phyloP scores from a whole-genome alignment of 2,329 filamentous ascomycete genomes.

The Tolypocladium guangdongense region DNA sequence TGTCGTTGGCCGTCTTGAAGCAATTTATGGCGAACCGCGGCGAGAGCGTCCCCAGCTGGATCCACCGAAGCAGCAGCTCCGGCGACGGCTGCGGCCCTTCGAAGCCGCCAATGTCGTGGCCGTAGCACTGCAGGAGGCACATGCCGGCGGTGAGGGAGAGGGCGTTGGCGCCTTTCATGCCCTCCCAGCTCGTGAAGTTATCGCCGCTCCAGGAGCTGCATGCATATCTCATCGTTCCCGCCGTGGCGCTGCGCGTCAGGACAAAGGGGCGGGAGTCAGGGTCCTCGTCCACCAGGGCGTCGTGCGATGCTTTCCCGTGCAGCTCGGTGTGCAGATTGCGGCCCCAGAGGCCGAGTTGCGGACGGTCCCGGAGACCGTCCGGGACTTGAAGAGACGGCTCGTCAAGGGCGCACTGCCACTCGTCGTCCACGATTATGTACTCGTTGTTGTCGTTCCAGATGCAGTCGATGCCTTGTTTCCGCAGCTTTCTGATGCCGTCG shows the following conservation, averaged over 20 bases:
- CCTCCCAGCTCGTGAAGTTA: conserved; percentile 63
- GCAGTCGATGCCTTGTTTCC: conserved; percentile 54
- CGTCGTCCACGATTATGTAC: conserved; percentile 55
- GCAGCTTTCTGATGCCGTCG: conserved; percentile 51
- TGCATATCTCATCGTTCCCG: conserved; percentile 59
- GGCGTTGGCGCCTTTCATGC: conserved; percentile 62
- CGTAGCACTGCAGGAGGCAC: conserved; percentile 55
- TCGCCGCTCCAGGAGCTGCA: conserved; percentile 67
- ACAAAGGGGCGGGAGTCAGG: conserved; percentile 55
- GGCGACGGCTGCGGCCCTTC: conserved; percentile 62
- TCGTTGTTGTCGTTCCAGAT: conserved; percentile 79
- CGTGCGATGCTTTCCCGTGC: conserved; percentile 59
- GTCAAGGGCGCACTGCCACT: conserved; percentile 52
- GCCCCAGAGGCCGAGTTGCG: conserved; percentile 56
- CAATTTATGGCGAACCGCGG: conserved; percentile 68
- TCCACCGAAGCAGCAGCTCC: conserved; percentile 61
- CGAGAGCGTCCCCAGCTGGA: conserved; percentile 60
- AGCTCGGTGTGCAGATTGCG: conserved; percentile 59
- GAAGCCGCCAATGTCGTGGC: conserved; percentile 67
- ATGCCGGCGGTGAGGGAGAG: conserved; percentile 58
- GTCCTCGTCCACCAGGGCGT: conserved; percentile 48
- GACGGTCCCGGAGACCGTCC: conserved; percentile 20
- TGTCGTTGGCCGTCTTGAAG: conserved; percentile 52
- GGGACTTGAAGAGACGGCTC: conserved; percentile 20
- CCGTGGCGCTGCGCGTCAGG: conserved; percentile 58